Conservation (phyloP, 805 yeast genomes). For the Lachancea thermotolerans region DNA sequence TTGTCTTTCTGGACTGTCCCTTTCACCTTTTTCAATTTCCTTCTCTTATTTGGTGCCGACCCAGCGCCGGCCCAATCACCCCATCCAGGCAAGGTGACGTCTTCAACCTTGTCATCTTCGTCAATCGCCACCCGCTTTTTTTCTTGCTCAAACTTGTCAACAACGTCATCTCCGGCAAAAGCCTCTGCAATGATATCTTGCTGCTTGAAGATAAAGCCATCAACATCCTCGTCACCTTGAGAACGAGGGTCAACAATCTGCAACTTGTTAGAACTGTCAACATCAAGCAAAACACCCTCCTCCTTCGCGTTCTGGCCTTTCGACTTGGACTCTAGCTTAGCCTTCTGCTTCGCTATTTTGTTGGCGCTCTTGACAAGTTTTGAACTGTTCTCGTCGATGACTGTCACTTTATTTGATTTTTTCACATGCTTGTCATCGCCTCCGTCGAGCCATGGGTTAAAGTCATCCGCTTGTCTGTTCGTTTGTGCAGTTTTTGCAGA, state of each 20-base stretch:
- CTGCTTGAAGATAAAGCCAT: conserved; percentile 58
- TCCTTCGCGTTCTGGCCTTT: conserved; percentile 32
- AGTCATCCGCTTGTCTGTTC: conserved; percentile 12
- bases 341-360: conserved; percentile 35
- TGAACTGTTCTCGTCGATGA: conserved; percentile 46
- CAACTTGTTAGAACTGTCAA: conserved; percentile 43
- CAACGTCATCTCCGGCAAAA: conserved; percentile 96
- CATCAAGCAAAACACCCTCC: conserved; percentile 36
- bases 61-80: conserved; percentile 91
- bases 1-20: conserved; percentile 69
- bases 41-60: conserved; percentile 40
- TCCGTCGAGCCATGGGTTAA: conserved; percentile 48
- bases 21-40: conserved; percentile 62
- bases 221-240: conserved; percentile 40
- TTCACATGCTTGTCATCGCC: conserved; percentile 29
- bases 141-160: conserved; percentile 67
- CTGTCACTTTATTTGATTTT: conserved; percentile 40
- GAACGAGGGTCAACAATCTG: conserved; percentile 43
- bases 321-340: conserved; percentile 18
- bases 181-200: conserved; percentile 82
- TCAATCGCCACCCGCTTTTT: conserved; percentile 59
- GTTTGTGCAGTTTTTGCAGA: conserved; percentile 2
- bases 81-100: conserved; percentile 92
- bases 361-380: conserved; percentile 42
- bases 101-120: conserved; percentile 84